Percentiles rank a stretch among this genome's conserved stretches.
Evolutionary conservation across 768 basidiomycete species (phyloP).

Genomic region (Inosperma sp.): DNA sequence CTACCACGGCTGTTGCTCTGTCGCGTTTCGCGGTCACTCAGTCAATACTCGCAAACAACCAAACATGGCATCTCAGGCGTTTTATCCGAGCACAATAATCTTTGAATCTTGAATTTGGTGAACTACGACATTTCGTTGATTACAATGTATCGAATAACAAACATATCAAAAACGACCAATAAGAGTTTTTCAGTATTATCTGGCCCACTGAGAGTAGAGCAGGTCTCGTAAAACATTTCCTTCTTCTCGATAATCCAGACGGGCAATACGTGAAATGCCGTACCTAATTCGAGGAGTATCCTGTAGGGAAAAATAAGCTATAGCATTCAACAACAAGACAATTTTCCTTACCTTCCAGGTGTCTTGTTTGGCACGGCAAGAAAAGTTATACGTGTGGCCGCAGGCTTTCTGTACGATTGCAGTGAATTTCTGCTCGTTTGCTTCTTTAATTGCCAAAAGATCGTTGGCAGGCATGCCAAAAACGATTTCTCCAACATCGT

Average conservation of each 20-base stretch:
- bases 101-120: no score
- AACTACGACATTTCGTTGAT: no score
- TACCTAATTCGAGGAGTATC: slow-evolving; percentile 81
- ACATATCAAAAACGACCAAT: no score
- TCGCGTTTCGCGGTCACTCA: slow-evolving; percentile 17
- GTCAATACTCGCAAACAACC: slow-evolving; percentile 15
- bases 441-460: slow-evolving; percentile 55
- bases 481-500: slow-evolving; percentile 77
- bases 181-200: slow-evolving; percentile 21
- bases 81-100: no score
- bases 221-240: slow-evolving; percentile 53
- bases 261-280: slow-evolving; percentile 63
- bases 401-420: slow-evolving; percentile 57
- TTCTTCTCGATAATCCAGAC: slow-evolving; percentile 68
- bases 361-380: slow-evolving; percentile 83
- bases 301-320: slow-evolving; percentile 33
- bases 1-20: slow-evolving; percentile 4
- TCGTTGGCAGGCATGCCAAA: slow-evolving; percentile 80
- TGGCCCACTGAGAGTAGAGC: slow-evolving; percentile 58
- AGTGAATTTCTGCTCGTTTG: slow-evolving; percentile 40
- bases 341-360: slow-evolving; percentile 61
- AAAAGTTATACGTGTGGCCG: slow-evolving; percentile 75
- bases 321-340: background rate
- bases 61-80: background rate
- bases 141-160: no score